These are phyloP conservation scores for Haplosporangium sp. DNA, from an alignment of 371 early-diverging fungal species.

Conservation along the genomic window DNA sequence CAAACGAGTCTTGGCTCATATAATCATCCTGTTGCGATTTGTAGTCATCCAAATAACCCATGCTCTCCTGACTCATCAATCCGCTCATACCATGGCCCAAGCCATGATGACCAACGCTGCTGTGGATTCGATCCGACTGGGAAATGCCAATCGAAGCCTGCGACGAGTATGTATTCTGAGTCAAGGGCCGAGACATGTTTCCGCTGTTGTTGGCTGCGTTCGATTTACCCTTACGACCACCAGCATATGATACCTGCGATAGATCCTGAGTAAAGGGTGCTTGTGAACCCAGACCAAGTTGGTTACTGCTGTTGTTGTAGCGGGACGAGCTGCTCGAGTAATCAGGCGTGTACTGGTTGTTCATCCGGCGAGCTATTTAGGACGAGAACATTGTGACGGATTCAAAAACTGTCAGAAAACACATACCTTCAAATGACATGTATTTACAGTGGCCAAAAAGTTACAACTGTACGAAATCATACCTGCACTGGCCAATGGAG, in stretches of 20 bases:
- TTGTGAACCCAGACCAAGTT: constrained; percentile 73
- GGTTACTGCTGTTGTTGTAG: constrained; percentile 58
- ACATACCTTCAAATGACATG: not conserved
- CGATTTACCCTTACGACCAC: constrained; percentile 36
- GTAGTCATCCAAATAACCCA: constrained; percentile 66
- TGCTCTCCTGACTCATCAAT: constrained; percentile 65
- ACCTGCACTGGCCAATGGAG: constrained; percentile 68
- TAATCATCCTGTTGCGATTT: constrained; percentile 70
- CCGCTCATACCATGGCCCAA: constrained; percentile 44
- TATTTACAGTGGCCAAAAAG: not conserved
- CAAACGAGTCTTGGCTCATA: constrained; percentile 59
- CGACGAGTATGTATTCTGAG: constrained; percentile 53
- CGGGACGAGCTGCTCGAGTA: constrained; percentile 67
- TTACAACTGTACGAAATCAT: constrained; percentile 2
- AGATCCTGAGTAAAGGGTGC: constrained; percentile 80
- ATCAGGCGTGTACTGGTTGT: constrained; percentile 63
- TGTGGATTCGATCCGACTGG: constrained; percentile 73
- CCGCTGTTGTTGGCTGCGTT: constrained; percentile 12
- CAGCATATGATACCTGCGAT: constrained; percentile 66
- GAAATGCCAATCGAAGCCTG: constrained; percentile 60
- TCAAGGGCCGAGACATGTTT: constrained; percentile 38
- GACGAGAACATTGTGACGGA: not conserved
- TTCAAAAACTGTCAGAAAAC: no score
- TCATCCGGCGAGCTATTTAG: constrained; percentile 61
- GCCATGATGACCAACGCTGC: constrained; percentile 15